phyloP scores from a whole-genome alignment of 441 rosid genomes.

The Breynia disticha region DNA sequence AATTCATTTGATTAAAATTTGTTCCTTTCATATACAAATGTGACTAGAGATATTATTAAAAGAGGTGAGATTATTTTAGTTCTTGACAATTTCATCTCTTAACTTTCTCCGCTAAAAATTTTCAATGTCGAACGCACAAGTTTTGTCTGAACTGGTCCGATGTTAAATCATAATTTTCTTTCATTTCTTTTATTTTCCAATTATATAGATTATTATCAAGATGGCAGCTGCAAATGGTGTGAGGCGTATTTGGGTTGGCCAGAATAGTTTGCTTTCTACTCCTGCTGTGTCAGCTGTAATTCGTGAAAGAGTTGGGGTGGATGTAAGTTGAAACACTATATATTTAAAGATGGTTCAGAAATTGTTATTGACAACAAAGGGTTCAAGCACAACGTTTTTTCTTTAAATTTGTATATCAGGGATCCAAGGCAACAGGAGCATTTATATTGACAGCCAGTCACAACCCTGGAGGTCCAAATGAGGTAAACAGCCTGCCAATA shows the following conservation, averaged over 20 bases:
- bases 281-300: conserved; percentile 98
- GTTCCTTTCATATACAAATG: too few species aligned
- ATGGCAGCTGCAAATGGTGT: conserved; percentile 98
- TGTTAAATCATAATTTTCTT: too few species aligned
- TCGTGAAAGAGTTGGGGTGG: conserved; percentile 81
- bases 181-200: background rate
- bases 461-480: conserved; percentile 98
- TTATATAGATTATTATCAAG: conserved; percentile 60
- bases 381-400: conserved; percentile 10
- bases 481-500: conserved; percentile 36
- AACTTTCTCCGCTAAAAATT: too few species aligned
- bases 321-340: conserved; percentile 50
- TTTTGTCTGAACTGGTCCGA: too few species aligned
- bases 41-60: too few species aligned
- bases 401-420: conserved; percentile 42
- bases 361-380: background rate
- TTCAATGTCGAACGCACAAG: too few species aligned
- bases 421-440: conserved; percentile 83
- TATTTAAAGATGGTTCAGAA: conserved; percentile 3
- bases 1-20: too few species aligned
- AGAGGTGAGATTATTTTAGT: too few species aligned
- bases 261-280: conserved; percentile 87
- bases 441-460: conserved; percentile 99
- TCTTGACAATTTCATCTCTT: too few species aligned
- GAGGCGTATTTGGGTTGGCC: conserved; percentile 89